Evolutionary conservation across 2,329 filamentous ascomycete genomes (phyloP).

Genomic region (Tricladium varicosporioides): DNA sequence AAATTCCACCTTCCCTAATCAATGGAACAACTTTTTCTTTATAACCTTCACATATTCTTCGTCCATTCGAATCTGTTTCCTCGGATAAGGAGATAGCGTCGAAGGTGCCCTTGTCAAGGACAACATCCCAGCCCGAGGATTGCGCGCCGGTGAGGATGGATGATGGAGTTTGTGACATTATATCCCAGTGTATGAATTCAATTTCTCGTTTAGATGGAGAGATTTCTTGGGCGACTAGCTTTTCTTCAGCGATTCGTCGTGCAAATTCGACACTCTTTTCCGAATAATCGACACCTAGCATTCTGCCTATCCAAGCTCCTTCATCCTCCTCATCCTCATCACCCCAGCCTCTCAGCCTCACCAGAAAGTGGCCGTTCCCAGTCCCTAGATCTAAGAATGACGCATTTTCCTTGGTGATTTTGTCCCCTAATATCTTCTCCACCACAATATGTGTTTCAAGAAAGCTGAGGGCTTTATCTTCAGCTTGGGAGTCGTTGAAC

Average conservation of each 20-base stretch:
- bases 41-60: constrained; percentile 74
- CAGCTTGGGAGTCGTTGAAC: constrained; percentile 92
- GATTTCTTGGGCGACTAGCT: constrained; percentile 30
- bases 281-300: constrained; percentile 91
- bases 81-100: constrained; percentile 83
- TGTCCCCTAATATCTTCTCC: constrained; percentile 17
- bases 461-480: constrained; percentile 75
- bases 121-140: constrained; percentile 71
- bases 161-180: constrained; percentile 43
- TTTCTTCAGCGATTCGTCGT: constrained; percentile 52
- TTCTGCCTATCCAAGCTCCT: constrained; percentile 56
- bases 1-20: constrained; percentile 67
- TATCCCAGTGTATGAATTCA: constrained; percentile 52
- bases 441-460: constrained; percentile 22
- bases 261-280: constrained; percentile 72
- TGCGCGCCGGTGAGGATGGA: constrained; percentile 17
- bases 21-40: constrained; percentile 64
- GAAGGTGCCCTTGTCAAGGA: constrained; percentile 98
- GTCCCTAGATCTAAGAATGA: constrained; percentile 85
- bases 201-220: constrained; percentile 17
- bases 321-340: constrained; percentile 22
- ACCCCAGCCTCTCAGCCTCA: constrained; percentile 61
- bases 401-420: constrained; percentile 35
- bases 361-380: constrained; percentile 90
- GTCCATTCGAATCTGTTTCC: constrained; percentile 50